Conservation (phyloP, 495 filamentous ascomycete genomes). For the Collariella sp. region DNA sequence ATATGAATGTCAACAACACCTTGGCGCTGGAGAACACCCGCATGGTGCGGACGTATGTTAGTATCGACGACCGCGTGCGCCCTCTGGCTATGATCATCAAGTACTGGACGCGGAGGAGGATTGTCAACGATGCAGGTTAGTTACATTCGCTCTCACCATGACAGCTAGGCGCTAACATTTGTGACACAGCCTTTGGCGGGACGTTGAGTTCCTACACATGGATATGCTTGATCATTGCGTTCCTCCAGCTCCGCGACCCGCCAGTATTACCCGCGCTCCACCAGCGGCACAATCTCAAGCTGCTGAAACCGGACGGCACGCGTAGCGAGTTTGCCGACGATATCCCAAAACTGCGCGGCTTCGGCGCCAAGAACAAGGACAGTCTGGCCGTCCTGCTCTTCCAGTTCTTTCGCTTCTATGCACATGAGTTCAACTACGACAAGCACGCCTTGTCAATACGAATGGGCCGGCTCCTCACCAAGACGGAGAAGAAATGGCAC, state of each 20-base stretch:
- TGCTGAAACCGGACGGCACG: constrained; percentile 49
- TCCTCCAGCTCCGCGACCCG: constrained; percentile 81
- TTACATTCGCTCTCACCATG: constrained; percentile 4
- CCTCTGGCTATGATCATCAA: constrained; percentile 94
- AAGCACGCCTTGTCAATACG: constrained; percentile 77
- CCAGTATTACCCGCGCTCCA: constrained; percentile 85
- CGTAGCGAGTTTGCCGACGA: constrained; percentile 80
- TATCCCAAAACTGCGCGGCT: constrained; percentile 58
- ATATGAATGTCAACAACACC: constrained; percentile 98
- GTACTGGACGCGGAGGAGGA: constrained; percentile 86
- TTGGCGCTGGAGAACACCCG: constrained; percentile 90
- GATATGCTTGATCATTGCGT: constrained; percentile 98
- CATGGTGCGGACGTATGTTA: constrained; percentile 96
- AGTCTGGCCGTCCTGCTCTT: constrained; percentile 77
- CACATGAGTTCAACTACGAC: constrained; percentile 85
- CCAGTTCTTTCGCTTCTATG: constrained; percentile 90
- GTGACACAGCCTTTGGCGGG: constrained; percentile 65
- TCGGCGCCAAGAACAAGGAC: constrained; percentile 74
- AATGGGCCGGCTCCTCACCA: constrained; percentile 72
- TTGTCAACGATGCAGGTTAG: constrained; percentile 92
- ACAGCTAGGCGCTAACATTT: constrained; percentile 5
- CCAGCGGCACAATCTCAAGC: constrained; percentile 57
- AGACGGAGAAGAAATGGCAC: constrained; percentile 81
- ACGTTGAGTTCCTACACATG: constrained; percentile 98
- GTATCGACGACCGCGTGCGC: constrained; percentile 83